Evolutionary conservation across 768 basidiomycete species (phyloP).

Genomic region (Hirschioporus abietinus): DNA sequence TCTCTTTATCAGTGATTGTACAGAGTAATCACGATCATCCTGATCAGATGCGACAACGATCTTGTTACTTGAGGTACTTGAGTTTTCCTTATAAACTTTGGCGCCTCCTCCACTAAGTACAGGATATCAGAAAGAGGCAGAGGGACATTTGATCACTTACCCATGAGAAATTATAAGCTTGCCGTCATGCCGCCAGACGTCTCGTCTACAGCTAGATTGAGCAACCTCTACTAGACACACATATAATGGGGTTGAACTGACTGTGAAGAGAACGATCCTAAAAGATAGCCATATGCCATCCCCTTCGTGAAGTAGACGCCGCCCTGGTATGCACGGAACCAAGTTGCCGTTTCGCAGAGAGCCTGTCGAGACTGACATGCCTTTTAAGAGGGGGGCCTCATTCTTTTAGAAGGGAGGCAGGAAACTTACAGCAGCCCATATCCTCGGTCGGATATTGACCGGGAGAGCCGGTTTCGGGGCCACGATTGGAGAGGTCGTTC

Average conservation of each 20-base stretch:
- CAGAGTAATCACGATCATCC: conserved; percentile 60
- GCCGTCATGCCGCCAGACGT: conserved; percentile 59
- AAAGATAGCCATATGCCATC: conserved; percentile 67
- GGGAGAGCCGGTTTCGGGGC: background rate
- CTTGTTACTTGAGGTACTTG: conserved; percentile 36
- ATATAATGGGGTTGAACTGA: conserved; percentile 24
- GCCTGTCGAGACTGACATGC: conserved; percentile 67
- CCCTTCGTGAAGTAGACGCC: conserved; percentile 67
- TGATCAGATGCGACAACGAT: conserved; percentile 57
- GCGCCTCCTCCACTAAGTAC: conserved; percentile 61
- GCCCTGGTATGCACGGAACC: conserved; percentile 73
- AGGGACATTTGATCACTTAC: conserved; percentile 31
- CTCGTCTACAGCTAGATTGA: conserved; percentile 43
- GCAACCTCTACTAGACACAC: conserved; percentile 13
- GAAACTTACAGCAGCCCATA: conserved; percentile 1
- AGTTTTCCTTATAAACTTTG: conserved; percentile 42
- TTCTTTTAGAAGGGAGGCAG: background rate
- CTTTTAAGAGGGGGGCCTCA: background rate
- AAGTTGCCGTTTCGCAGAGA: conserved; percentile 73
- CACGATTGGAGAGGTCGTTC: background rate
- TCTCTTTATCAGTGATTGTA: conserved; percentile 60
- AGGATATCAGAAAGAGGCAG: background rate
- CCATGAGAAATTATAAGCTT: conserved; percentile 80
- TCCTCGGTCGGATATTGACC: background rate
- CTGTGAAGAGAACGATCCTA: conserved; percentile 67